These are phyloP conservation scores for Colletotrichum falcatum DNA, from an alignment of 2,329 filamentous ascomycete genomes.

Conservation along the genomic window DNA sequence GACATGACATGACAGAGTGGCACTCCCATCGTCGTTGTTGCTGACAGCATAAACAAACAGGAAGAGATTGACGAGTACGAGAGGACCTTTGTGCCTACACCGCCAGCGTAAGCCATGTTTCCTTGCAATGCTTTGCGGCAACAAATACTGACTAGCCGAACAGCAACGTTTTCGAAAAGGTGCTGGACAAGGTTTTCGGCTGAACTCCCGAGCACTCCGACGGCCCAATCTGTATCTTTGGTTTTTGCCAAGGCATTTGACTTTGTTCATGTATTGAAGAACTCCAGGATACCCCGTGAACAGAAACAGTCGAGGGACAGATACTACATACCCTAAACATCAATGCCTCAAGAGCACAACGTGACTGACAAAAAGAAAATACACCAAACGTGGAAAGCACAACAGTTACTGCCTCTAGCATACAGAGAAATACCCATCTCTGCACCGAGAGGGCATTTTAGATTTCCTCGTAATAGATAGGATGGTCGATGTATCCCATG, in stretches of 20 bases:
- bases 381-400: neutral
- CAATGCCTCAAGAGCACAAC: neutral
- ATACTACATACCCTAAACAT: neutral
- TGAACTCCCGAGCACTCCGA: neutral
- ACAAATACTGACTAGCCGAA: neutral
- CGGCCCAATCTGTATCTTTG: neutral
- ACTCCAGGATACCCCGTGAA: neutral
- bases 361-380: neutral
- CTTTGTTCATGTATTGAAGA: neutral
- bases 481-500: slow-evolving; percentile 35
- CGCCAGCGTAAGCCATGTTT: slow-evolving; percentile 60
- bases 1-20: too few species aligned
- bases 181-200: slow-evolving; percentile 32
- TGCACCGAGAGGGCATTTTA: neutral
- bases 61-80: slow-evolving; percentile 78
- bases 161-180: slow-evolving; percentile 24
- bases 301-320: neutral
- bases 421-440: neutral
- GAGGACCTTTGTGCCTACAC: slow-evolving; percentile 65
- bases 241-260: neutral
- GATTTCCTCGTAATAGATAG: slow-evolving; percentile 27
- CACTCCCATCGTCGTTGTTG: neutral
- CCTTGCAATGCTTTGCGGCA: fast-evolving
- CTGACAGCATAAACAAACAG: neutral
- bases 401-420: neutral